Percentiles rank a stretch among this genome's conserved stretches.
phyloP scores from a whole-genome alignment of 192 early-diverging fungal species.

The Paraglomus brasilianum region DNA sequence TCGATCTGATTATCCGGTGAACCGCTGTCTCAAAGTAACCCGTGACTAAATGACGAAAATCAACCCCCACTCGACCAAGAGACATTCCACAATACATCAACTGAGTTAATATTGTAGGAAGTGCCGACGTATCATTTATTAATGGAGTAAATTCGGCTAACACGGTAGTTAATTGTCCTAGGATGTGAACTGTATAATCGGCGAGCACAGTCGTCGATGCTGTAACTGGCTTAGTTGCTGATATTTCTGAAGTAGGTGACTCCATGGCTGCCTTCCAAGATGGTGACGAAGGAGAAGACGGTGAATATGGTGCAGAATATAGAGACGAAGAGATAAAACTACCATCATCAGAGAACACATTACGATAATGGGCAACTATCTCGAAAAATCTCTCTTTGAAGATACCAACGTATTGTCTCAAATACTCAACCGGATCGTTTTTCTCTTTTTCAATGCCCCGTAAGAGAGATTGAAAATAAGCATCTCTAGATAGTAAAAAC shows the following conservation, averaged over 20 bases:
- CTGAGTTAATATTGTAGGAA: conserved; percentile 68
- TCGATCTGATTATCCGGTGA: conserved; percentile 48
- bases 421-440: conserved; percentile 56
- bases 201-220: conserved; percentile 9
- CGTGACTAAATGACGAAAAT: conserved; percentile 65
- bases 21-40: conserved; percentile 63
- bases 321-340: conserved; percentile 12
- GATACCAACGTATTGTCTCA: conserved; percentile 77
- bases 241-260: not conserved
- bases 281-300: conserved; percentile 29
- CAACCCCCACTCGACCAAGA: conserved; percentile 72
- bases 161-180: conserved; percentile 49
- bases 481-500: conserved; percentile 70
- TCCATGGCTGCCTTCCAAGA: conserved; percentile 10
- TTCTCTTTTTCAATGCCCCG: conserved; percentile 51
- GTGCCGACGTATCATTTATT: conserved; percentile 59
- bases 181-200: conserved; percentile 34
- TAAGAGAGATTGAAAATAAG: conserved; percentile 57
- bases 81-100: conserved; percentile 82
- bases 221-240: not conserved
- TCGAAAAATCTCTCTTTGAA: conserved; percentile 81
- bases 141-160: conserved; percentile 65
- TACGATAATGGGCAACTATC: conserved; percentile 72
- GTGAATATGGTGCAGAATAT: not conserved
- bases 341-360: conserved; percentile 31